Base-by-base conservation (phyloP, 164 flowering plant genomes). In the Vitis cinerea region DNA sequence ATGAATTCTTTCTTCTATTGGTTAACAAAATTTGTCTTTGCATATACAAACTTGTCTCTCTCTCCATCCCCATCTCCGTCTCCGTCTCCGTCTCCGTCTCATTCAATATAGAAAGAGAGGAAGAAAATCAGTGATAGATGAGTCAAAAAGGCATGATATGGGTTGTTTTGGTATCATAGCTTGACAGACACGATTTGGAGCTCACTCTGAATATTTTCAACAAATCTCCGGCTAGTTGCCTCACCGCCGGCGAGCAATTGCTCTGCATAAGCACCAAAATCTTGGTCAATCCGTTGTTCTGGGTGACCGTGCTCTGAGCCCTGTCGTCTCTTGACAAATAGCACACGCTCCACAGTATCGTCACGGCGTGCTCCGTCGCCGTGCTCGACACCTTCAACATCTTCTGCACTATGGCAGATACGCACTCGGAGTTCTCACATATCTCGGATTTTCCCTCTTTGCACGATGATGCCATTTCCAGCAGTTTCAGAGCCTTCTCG, bases 141-240 rank as follows among this genome's bases (percentile, higher is more conserved):
- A 48, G 13, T 88, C 83, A 89, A 66, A 86, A 94, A 27, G 98
- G 98, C 92, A 87, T 94, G 67, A 94, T 92, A 66, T 94, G 94
- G 15, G 90, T 86, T 10, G 94, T 83, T 52, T 92, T 87, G 1
- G 97, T 89, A 62, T 92, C 95, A 65, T 92, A 92, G 59, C 86
- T 71, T 1, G 88, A 80, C 8, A 92, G 74, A 61, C 89, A 80
- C 2, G 88, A 78, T 77, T 86, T 86, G 0, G 85, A 86, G 62
- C 77, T 74, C 10, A 82, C 83, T 65, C 91, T 71, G 27, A 90
- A 87, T 1, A 90, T 80, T 83, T 89, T 92, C 53, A 94, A 70
- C 76, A 94, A 61, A 68, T 94, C 99, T 5, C 74, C 65, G 44
- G 87, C 75, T 97, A 94, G 91, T 67, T 81, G 88, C 63, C 90